Conservation (phyloP, 2,329 filamentous ascomycete genomes). For the Sporothrix pallida region DNA sequence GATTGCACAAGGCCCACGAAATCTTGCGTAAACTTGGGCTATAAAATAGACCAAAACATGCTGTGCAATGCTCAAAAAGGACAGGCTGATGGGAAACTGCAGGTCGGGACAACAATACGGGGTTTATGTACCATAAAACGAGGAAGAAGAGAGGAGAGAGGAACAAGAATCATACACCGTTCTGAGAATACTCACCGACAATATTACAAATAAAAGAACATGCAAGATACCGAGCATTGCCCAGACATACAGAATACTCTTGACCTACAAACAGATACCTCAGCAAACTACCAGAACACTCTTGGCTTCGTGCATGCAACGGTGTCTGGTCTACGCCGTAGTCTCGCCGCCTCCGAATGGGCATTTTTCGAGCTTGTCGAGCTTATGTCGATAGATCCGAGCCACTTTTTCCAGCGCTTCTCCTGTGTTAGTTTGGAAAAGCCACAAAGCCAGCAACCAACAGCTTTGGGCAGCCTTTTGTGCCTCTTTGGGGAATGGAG, state of each 20-base stretch:
- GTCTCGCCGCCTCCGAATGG: not conserved
- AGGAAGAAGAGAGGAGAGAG: too few relatives aligned
- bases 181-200: not conserved
- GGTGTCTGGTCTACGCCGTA: not conserved
- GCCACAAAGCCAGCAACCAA: too few relatives aligned
- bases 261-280: too few relatives aligned
- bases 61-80: not conserved
- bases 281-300: not conserved
- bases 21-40: not conserved
- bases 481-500: not conserved
- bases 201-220: too few relatives aligned
- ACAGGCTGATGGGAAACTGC: conserved; percentile 10
- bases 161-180: not conserved
- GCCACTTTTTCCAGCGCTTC: not conserved
- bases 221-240: too few relatives aligned
- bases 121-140: not conserved
- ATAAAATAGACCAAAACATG: not conserved
- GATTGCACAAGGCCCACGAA: not conserved
- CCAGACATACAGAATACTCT: too few relatives aligned
- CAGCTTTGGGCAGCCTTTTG: not conserved
- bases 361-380: too few relatives aligned
- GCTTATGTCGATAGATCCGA: conserved; percentile 6
- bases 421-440: too few relatives aligned
- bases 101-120: not conserved
- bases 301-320: not conserved